A percentile compares a stretch with the other conserved stretches of the same genome.
These are phyloP conservation scores for Abrus pulchellus DNA, from an alignment of 306 rosid species.

Conservation along the genomic window DNA sequence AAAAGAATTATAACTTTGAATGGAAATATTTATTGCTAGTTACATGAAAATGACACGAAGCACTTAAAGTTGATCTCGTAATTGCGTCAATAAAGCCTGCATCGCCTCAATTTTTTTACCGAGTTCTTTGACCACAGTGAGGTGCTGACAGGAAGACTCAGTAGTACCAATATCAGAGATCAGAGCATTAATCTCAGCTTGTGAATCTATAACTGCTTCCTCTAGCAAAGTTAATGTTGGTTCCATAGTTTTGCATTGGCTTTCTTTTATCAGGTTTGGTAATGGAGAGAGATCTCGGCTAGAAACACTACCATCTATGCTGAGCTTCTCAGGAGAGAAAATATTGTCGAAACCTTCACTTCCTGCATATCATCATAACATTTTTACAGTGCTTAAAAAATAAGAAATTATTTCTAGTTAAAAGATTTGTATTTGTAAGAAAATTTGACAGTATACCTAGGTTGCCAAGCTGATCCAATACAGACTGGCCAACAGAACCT, in stretches of 20 bases:
- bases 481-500: constrained; percentile 84
- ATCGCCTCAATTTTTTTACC: constrained; percentile 69
- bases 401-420: constrained; percentile 15
- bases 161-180: constrained; percentile 58
- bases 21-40: constrained; percentile 47
- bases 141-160: constrained; percentile 59
- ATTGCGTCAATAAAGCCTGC: constrained; percentile 67
- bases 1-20: constrained; percentile 60
- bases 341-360: constrained; percentile 82
- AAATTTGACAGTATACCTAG: constrained; percentile 67
- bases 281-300: constrained; percentile 51
- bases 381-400: neutral
- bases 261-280: constrained; percentile 49
- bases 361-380: constrained; percentile 65
- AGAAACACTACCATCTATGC: constrained; percentile 54
- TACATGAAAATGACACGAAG: constrained; percentile 17
- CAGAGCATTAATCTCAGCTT: constrained; percentile 66
- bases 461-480: constrained; percentile 82
- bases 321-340: constrained; percentile 65
- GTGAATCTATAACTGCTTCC: constrained; percentile 71
- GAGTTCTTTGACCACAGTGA: constrained; percentile 60
- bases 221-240: constrained; percentile 76
- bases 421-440: constrained; percentile 10
- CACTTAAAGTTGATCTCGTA: constrained; percentile 66
- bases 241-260: constrained; percentile 54